These are phyloP conservation scores for Phoma sp. DNA, from an alignment of 2,329 filamentous ascomycete species.

Conservation along the genomic window DNA sequence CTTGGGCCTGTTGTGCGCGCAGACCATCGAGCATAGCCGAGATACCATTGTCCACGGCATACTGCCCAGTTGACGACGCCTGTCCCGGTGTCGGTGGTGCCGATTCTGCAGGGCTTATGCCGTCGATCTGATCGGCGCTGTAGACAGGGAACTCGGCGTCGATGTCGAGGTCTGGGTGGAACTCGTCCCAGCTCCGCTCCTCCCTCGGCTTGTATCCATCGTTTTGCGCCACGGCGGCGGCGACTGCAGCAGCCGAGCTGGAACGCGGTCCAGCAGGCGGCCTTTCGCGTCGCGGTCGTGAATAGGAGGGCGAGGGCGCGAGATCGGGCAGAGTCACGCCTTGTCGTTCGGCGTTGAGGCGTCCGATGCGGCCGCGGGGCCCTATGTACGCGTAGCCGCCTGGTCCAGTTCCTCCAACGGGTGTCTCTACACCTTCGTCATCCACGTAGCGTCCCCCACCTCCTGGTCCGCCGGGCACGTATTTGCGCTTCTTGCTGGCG, in stretches of 20 bases:
- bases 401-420: conserved; percentile 58
- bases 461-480: conserved; percentile 85
- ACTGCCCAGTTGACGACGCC: conserved; percentile 36
- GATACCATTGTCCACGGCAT: conserved; percentile 44
- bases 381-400: conserved; percentile 60
- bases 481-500: conserved; percentile 60
- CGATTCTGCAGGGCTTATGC: conserved; percentile 58
- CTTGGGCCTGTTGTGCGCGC: conserved; percentile 40
- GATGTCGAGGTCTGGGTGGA: conserved; percentile 93
- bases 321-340: conserved; percentile 53
- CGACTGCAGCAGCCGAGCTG: conserved; percentile 86
- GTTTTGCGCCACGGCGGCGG: conserved; percentile 85
- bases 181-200: conserved; percentile 97
- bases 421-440: conserved; percentile 69
- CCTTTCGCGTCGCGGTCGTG: conserved; percentile 48
- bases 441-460: conserved; percentile 87
- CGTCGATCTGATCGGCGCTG: conserved; percentile 84
- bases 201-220: conserved; percentile 98
- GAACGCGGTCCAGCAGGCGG: conserved; percentile 69
- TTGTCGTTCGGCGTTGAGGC: conserved; percentile 56
- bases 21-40: conserved; percentile 46
- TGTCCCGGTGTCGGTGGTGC: conserved; percentile 56
- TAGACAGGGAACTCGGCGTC: conserved; percentile 81
- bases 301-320: conserved; percentile 56
- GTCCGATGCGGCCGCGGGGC: conserved; percentile 62